phyloP scores from a whole-genome alignment of 2,329 filamentous ascomycete species.

The Alternaria gaisen region DNA sequence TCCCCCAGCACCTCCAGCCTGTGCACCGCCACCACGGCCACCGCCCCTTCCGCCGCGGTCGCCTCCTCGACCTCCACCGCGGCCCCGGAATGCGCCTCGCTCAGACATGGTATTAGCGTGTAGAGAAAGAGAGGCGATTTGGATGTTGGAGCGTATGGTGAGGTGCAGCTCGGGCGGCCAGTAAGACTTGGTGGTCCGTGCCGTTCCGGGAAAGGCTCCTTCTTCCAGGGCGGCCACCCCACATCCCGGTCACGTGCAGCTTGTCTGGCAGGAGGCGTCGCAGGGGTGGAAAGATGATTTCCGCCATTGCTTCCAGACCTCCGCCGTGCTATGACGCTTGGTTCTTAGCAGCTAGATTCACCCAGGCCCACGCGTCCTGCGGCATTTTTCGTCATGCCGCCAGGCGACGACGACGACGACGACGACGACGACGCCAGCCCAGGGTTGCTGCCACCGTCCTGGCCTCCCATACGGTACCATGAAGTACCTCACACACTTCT shows the following conservation, averaged over 20 bases:
- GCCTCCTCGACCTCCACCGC: slow-evolving; percentile 40
- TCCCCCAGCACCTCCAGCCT: slow-evolving; percentile 39
- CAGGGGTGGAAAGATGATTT: slow-evolving; percentile 14
- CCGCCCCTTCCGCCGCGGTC: slow-evolving; percentile 56
- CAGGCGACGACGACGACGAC: background rate
- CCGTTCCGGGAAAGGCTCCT: slow-evolving; percentile 10
- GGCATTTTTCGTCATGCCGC: slow-evolving; percentile 23
- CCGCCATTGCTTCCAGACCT: slow-evolving; percentile 17
- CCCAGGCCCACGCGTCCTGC: slow-evolving; percentile 21
- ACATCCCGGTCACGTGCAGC: slow-evolving; percentile 19
- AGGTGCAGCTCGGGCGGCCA: slow-evolving; percentile 31
- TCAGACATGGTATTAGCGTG: slow-evolving; percentile 60
- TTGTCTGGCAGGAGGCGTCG: background rate
- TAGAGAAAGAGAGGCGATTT: slow-evolving; percentile 19
- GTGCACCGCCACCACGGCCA: slow-evolving; percentile 53
- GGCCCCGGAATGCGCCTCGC: slow-evolving; percentile 62
- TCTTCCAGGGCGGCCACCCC: slow-evolving; percentile 3
- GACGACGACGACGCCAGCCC: background rate
- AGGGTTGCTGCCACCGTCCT: background rate
- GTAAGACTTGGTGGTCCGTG: slow-evolving; percentile 15
- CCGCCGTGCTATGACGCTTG: slow-evolving; percentile 16
- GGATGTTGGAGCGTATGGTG: slow-evolving; percentile 21
- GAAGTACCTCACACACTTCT: background rate
- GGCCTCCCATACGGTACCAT: background rate
- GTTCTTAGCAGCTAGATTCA: background rate